A percentile compares a stretch with the other conserved stretches of the same genome.
Conservation (phyloP, 2,329 filamentous ascomycete species). For the Alternaria consortialis region DNA sequence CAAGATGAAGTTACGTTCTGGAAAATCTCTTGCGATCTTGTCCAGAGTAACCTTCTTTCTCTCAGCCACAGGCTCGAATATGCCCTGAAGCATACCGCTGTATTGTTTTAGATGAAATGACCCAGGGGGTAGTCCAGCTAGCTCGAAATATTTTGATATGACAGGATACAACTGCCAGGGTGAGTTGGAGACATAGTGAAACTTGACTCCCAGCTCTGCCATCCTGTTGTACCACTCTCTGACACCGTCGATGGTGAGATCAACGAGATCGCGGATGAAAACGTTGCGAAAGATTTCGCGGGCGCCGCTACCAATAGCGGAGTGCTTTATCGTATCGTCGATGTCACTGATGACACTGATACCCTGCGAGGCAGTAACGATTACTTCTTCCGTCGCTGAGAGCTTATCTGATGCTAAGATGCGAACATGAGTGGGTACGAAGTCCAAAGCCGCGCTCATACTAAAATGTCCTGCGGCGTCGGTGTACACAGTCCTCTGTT, state of each 20-base stretch:
- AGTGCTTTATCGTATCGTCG: constrained; percentile 96
- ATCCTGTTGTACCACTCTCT: constrained; percentile 86
- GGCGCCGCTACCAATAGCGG: constrained; percentile 85
- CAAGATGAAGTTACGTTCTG: constrained; percentile 85
- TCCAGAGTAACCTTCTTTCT: constrained; percentile 90
- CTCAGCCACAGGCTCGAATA: constrained; percentile 96
- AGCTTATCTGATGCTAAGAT: constrained; percentile 87
- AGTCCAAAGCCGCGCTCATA: constrained; percentile 81
- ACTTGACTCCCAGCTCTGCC: constrained; percentile 79
- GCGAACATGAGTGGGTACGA: constrained; percentile 87
- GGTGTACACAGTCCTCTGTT: constrained; percentile 84
- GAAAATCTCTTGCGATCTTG: constrained; percentile 87
- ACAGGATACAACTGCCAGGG: constrained; percentile 98
- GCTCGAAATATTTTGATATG: constrained; percentile 82
- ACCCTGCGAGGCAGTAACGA: constrained; percentile 78
- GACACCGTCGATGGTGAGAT: constrained; percentile 86
- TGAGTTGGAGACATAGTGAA: constrained; percentile 99
- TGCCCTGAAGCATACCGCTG: constrained; percentile 94
- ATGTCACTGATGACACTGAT: constrained; percentile 97
- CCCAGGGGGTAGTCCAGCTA: constrained; percentile 81
- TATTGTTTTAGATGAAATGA: constrained; percentile 97
- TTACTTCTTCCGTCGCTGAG: constrained; percentile 80
- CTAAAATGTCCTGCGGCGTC: constrained; percentile 90
- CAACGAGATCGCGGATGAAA: constrained; percentile 84
- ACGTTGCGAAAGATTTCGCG: constrained; percentile 97